phyloP scores from a whole-genome alignment of 345 rosid genomes.

The Eucalyptus curtisii region DNA sequence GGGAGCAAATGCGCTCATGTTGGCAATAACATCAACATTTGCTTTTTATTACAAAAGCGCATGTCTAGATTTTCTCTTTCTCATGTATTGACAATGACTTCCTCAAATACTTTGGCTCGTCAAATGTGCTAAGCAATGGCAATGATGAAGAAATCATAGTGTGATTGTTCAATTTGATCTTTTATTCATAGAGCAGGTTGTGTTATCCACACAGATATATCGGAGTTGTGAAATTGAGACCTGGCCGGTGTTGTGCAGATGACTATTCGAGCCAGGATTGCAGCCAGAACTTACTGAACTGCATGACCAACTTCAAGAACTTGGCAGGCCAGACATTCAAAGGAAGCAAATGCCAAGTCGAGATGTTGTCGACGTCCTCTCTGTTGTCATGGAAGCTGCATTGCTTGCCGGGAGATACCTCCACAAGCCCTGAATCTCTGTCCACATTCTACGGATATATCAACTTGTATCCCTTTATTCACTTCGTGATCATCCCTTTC shows the following conservation, averaged over 20 bases:
- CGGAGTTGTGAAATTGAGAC: not conserved
- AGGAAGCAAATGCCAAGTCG: conserved; percentile 53
- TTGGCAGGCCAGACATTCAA: conserved; percentile 32
- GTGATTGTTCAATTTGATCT: not conserved
- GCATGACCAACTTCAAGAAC: not conserved
- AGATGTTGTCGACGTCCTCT: conserved; percentile 65
- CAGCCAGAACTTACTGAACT: not conserved
- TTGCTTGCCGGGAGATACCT: conserved; percentile 69
- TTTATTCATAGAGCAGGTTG: not conserved
- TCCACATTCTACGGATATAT: not conserved
- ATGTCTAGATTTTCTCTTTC: not conserved
- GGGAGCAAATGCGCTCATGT: not conserved
- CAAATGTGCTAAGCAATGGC: not conserved
- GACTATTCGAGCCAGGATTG: not conserved
- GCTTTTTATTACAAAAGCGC: not conserved
- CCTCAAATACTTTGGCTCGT: not conserved
- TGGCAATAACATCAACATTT: not conserved
- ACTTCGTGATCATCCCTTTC: not conserved
- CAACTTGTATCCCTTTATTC: not conserved
- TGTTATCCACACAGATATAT: not conserved
- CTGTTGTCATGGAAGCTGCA: conserved; percentile 70
- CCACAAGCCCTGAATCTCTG: conserved; percentile 36
- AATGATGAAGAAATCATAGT: not conserved
- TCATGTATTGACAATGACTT: not conserved
- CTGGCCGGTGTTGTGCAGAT: not conserved